These are phyloP conservation scores for Suillus cothurnatus DNA, from an alignment of 768 basidiomycete genomes.

Conservation along the genomic window DNA sequence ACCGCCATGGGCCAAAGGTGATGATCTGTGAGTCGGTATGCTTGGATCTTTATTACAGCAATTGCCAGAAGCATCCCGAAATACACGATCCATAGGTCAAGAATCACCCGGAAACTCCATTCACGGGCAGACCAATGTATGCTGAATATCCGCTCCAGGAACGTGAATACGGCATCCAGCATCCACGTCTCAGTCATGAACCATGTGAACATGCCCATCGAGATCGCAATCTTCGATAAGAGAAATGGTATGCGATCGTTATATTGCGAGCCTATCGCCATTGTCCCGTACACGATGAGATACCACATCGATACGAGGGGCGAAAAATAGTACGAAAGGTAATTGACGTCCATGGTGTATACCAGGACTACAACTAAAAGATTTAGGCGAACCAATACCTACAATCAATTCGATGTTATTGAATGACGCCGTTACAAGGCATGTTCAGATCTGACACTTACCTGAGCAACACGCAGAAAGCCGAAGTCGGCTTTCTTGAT, in stretches of 20 bases:
- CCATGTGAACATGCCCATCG: slow-evolving; percentile 61
- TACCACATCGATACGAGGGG: slow-evolving; percentile 93
- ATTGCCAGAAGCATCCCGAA: slow-evolving; percentile 81
- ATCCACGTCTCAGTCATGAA: slow-evolving; percentile 68
- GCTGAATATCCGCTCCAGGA: slow-evolving; percentile 64
- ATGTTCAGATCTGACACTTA: slow-evolving; percentile 29
- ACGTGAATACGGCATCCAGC: slow-evolving; percentile 62
- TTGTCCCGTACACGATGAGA: slow-evolving; percentile 80
- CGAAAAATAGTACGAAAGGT: slow-evolving; percentile 89
- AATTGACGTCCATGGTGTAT: slow-evolving; percentile 92
- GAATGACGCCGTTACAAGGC: slow-evolving; percentile 2
- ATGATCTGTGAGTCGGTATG: slow-evolving; percentile 69
- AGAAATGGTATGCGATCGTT: slow-evolving; percentile 74
- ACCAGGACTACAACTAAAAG: slow-evolving; percentile 79
- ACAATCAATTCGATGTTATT: slow-evolving; percentile 13
- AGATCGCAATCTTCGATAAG: slow-evolving; percentile 67
- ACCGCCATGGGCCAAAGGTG: slow-evolving; percentile 60
- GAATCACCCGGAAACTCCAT: slow-evolving; percentile 86
- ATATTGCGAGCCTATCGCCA: slow-evolving; percentile 67
- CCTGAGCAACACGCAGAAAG: slow-evolving; percentile 73
- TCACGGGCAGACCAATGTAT: slow-evolving; percentile 86
- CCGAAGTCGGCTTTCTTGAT: slow-evolving; percentile 88
- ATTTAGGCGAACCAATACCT: slow-evolving; percentile 84
- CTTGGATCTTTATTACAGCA: slow-evolving; percentile 72
- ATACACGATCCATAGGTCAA: slow-evolving; percentile 91